phyloP scores from a whole-genome alignment of 2,329 filamentous ascomycete genomes.

The Blastomyces emzantsi region DNA sequence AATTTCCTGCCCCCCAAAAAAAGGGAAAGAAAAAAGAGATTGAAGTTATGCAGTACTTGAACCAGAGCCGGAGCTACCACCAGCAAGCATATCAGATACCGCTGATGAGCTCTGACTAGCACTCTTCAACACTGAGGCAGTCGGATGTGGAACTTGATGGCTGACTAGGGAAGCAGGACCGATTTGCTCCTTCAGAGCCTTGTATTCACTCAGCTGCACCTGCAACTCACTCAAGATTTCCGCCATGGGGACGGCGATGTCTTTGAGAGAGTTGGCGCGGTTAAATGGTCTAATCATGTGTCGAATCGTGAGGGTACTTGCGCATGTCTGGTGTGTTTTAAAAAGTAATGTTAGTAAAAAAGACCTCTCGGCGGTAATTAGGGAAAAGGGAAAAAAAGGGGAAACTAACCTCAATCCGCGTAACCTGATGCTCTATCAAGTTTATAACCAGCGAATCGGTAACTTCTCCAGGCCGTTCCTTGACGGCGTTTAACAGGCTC shows the following conservation, averaged over 20 bases:
- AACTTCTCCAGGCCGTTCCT: conserved; percentile 67
- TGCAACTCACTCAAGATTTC: conserved; percentile 46
- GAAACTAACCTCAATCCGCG: conserved; percentile 76
- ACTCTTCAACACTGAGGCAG: background rate
- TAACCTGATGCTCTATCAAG: conserved; percentile 91
- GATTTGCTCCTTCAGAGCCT: conserved; percentile 34
- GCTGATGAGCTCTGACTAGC: background rate
- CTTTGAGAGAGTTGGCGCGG: conserved; percentile 53
- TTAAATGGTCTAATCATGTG: conserved; percentile 66
- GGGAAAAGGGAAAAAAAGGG: background rate
- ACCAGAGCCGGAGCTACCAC: background rate
- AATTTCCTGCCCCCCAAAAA: background rate
- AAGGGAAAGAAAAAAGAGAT: background rate
- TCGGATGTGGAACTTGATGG: background rate
- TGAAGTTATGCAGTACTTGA: background rate
- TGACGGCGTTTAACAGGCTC: conserved; percentile 67
- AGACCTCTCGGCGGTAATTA: background rate
- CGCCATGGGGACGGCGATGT: conserved; percentile 68
- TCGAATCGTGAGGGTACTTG: conserved; percentile 68
- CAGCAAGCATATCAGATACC: background rate
- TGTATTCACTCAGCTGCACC: conserved; percentile 35
- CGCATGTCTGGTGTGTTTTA: conserved; percentile 55
- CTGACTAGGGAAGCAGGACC: conserved; percentile 2
- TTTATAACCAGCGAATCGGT: conserved; percentile 81
- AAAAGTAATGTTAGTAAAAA: background rate